Conservation (phyloP, 78 protist genomes). For the Dictyostelium intermedium region DNA sequence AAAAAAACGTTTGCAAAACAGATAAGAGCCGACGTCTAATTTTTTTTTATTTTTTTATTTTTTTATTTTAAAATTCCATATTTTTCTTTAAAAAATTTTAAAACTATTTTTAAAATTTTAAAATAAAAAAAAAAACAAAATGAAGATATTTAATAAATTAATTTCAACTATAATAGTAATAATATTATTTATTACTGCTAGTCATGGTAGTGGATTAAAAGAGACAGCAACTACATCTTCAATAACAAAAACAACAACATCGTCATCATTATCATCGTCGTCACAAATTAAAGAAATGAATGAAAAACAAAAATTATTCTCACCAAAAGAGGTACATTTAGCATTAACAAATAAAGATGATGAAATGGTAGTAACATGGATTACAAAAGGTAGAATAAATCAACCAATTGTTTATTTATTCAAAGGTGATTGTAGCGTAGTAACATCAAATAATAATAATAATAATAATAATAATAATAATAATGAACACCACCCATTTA, state of each 20-base stretch:
- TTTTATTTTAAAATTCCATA: too few relatives aligned
- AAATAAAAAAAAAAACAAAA: too few relatives aligned
- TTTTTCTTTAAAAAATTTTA: too few relatives aligned
- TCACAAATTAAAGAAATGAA: not conserved
- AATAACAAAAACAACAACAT: not conserved
- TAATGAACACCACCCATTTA: not conserved
- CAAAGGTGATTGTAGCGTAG: constrained; percentile 6
- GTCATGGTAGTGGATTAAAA: not conserved
- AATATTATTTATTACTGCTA: not conserved
- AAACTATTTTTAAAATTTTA: not conserved
- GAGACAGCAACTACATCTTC: not conserved
- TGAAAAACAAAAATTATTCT: not conserved
- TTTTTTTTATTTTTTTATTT: too few relatives aligned
- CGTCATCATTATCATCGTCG: not conserved
- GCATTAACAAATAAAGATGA: constrained; percentile 22
- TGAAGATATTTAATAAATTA: not conserved
- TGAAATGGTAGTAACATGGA: constrained; percentile 45
- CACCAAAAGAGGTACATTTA: constrained; percentile 28
- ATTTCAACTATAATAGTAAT: not conserved
- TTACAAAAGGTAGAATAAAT: constrained; percentile 3
- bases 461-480: not conserved
- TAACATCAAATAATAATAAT: not conserved
- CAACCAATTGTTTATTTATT: constrained; percentile 50
- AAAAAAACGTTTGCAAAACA: too few relatives aligned
- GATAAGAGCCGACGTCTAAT: too few relatives aligned